Percentiles rank a stretch among this genome's conserved stretches.
Evolutionary conservation across 1,139 yeast genomes (phyloP).

Genomic region (Meyerozyma smithsonii): DNA sequence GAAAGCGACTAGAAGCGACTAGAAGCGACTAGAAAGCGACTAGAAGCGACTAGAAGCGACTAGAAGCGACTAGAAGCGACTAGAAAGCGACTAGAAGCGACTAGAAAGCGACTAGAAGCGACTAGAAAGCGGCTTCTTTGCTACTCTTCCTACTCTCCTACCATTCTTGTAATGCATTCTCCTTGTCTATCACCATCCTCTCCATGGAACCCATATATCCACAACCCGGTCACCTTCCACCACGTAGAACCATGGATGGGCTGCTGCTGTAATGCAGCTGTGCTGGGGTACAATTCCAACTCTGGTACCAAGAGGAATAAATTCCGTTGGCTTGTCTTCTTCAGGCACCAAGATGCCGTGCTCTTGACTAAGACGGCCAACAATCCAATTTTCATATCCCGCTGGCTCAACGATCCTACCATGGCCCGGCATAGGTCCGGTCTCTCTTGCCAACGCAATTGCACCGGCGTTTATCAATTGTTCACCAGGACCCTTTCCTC

Average conservation of each 20-base stretch:
- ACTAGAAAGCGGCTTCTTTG: not conserved
- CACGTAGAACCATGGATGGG: constrained; percentile 55
- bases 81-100: too few relatives aligned
- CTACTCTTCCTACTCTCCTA: not conserved
- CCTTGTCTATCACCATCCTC: constrained; percentile 45
- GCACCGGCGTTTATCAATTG: constrained; percentile 70
- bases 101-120: too few relatives aligned
- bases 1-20: too few relatives aligned
- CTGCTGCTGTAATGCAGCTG: constrained; percentile 67
- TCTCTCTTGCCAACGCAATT: constrained; percentile 62
- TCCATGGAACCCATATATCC: constrained; percentile 71
- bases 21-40: too few relatives aligned
- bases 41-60: too few relatives aligned
- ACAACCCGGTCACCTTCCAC: constrained; percentile 47
- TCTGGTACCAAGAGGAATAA: constrained; percentile 52
- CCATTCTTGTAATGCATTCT: too few relatives aligned
- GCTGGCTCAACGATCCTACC: constrained; percentile 37
- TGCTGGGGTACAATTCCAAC: constrained; percentile 66
- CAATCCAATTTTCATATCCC: constrained; percentile 45
- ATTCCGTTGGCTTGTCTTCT: constrained; percentile 18
- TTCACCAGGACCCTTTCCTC: constrained; percentile 49
- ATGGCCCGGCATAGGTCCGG: constrained; percentile 47
- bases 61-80: too few relatives aligned
- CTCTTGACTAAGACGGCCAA: constrained; percentile 59
- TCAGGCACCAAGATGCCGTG: constrained; percentile 53